These are phyloP conservation scores for Lipomyces anomalus DNA, from an alignment of 805 yeast species.

Conservation along the genomic window DNA sequence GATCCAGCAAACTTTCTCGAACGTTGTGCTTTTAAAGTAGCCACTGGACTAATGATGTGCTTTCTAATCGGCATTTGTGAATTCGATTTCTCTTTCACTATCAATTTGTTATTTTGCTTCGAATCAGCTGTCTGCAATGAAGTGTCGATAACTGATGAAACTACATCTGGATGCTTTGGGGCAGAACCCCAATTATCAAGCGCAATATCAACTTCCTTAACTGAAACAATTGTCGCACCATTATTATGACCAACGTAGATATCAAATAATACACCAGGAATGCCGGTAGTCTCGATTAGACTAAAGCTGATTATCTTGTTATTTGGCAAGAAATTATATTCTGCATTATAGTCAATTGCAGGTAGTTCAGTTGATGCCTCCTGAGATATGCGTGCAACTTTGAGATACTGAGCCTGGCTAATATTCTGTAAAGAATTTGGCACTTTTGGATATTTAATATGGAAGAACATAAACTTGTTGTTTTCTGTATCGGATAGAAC, in stretches of 20 bases:
- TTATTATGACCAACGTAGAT: slow-evolving; percentile 12
- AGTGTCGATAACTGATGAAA: too few relatives aligned
- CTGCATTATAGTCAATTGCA: slow-evolving; percentile 12
- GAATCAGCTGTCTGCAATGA: too few relatives aligned
- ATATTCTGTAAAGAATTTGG: not conserved
- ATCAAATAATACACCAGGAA: slow-evolving; percentile 12
- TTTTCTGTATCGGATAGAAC: slow-evolving; percentile 17
- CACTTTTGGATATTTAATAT: slow-evolving; percentile 8
- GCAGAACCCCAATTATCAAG: slow-evolving; percentile 11
- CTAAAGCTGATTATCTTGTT: slow-evolving; percentile 9
- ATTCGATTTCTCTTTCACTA: too few relatives aligned
- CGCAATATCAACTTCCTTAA: slow-evolving; percentile 7
- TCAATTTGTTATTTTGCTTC: too few relatives aligned
- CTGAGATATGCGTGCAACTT: not conserved
- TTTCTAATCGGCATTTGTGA: too few relatives aligned
- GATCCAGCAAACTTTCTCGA: too few relatives aligned
- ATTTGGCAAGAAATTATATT: slow-evolving; percentile 5
- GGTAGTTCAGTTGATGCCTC: not conserved
- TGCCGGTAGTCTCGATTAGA: slow-evolving; percentile 9
- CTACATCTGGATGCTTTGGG: too few relatives aligned
- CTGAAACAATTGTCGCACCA: slow-evolving; percentile 20
- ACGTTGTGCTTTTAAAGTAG: too few relatives aligned
- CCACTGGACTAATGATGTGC: too few relatives aligned
- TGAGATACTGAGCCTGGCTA: slow-evolving; percentile 13
- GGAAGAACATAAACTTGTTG: slow-evolving; percentile 15